Base-by-base conservation (phyloP, 2,329 filamentous ascomycete species). In the Claviceps cyperi region DNA sequence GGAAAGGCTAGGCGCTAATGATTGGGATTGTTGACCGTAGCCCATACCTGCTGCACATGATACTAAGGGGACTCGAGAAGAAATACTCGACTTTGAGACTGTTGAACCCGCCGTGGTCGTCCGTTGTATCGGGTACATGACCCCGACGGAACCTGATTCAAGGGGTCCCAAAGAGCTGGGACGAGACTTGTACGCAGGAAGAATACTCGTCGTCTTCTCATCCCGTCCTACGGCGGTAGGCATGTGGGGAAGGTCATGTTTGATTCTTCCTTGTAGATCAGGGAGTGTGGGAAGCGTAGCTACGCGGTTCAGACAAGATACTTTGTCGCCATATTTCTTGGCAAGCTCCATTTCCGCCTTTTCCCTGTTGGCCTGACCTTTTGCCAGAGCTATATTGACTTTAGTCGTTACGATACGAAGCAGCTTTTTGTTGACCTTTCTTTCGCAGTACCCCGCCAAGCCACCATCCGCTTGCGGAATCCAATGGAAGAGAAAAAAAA, bases 401-500 rank as follows among this genome's bases (percentile, higher is more conserved):
- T 92, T 96, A 59, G 74, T 77, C 50, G 81, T 81, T 4, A 97
- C 90, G 56, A 97, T 92, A 57, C 81, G 81, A 61, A 84, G 84
- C 56, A 98, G 74, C 56, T 89, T 76, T 59, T 80, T 83, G 67
- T 94, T 94, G 63, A 95, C 83, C 70, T 97, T 97, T 44, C 89
- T 83, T 54, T 86, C 84, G 64, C 92, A 97, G 69, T 94, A 98
- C 24, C 82, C 81, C 5, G 80, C 80, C 32, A 98, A 74, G 7
- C 85, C 83, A 5, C 88, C 87, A 60, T 96, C 89, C 11, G 80
- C 73, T 37, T 77, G 77, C 1, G 90, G 89, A 53, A 98, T 91
- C 67, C 91, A 92, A 66, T 92, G 86, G 78, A 86, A 95, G 5
- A 98, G 75, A 65, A 95, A 98, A 59, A 87, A 78, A 38, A 95